These are phyloP conservation scores for Amylocarpus encephaloides DNA, from an alignment of 2,329 filamentous ascomycete genomes.

Conservation along the genomic window DNA sequence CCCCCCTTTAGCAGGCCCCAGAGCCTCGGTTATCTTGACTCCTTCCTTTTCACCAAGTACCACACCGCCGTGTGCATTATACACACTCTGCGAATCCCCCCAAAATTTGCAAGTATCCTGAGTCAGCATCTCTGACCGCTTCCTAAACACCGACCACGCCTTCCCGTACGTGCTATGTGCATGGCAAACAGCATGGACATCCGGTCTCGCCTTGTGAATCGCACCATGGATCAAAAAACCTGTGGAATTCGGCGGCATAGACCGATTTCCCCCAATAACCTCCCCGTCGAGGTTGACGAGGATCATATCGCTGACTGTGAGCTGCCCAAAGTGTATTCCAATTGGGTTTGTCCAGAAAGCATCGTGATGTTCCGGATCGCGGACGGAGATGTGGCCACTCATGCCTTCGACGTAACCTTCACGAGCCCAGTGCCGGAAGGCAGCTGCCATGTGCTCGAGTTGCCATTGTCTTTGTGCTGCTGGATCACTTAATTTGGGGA, in stretches of 20 bases:
- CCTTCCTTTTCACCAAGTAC: conserved; percentile 59
- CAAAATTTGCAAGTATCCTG: conserved; percentile 62
- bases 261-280: conserved; percentile 19
- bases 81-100: conserved; percentile 54
- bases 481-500: too few species aligned
- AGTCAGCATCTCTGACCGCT: conserved; percentile 62
- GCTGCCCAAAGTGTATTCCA: conserved; percentile 55
- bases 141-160: conserved; percentile 61
- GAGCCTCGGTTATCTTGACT: conserved; percentile 52
- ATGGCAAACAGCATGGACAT: conserved; percentile 63
- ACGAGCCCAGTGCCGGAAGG: conserved; percentile 61
- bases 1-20: conserved; percentile 53
- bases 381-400: conserved; percentile 61
- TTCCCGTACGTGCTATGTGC: conserved; percentile 59
- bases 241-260: conserved; percentile 55
- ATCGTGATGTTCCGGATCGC: conserved; percentile 55
- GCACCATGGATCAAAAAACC: conserved; percentile 66
- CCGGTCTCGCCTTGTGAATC: conserved; percentile 57
- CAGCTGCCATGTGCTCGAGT: conserved; percentile 40
- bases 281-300: too few species aligned
- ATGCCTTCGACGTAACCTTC: conserved; percentile 63
- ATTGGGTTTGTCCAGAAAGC: conserved; percentile 65
- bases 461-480: too few species aligned
- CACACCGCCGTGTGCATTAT: conserved; percentile 58
- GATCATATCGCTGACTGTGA: too few species aligned